Base-by-base conservation (phyloP, 1,139 yeast species). In the Geotrichum cucujoidarum region DNA sequence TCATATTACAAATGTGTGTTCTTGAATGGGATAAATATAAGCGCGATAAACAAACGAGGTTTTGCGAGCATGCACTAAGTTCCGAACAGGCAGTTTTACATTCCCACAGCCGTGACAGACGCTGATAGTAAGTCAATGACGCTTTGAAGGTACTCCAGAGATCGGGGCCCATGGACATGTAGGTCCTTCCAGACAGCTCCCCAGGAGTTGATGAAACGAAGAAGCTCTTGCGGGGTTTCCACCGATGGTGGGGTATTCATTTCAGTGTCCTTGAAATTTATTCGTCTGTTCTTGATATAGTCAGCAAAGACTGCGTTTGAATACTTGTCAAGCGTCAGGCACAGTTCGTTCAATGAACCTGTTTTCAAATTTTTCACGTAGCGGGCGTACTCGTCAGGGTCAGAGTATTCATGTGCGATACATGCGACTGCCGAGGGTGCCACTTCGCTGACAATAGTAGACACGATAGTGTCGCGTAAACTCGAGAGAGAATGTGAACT, bases 181-280 rank as follows among this genome's bases (percentile, higher is more conserved):
- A 42, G 18, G 13, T 51, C 45, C 17, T 49, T 49, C 49, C 82
- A 64, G 0, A 76, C 64, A 2, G 62, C 60, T 2, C 64, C 54
- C 92, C 92, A 84, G 55, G 77, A 76, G 0, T 62, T 62, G 4
- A 73, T 62, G 56, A 83, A 80, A 17, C 60, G 64, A 1, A 43
- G 44, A 20, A 80, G 58, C 11, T 70, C 73, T 16, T 41, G 11
- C n/a, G n/a, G n/a, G 5, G 16, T 33, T 14, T 41, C 38, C 13
- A 24, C 27, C 4, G 4, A 4, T 10, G 43, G 43, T 2, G 10
- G 7, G 3, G 34, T 39, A 16, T 30, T 31, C 13, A 39, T 25
- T 16, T 39, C 43, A 16, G 25, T 25, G 41, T 27, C 25, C 7
- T 25, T 16, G 14, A 39, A 39, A 29, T 14, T 6, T 17, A 39